These are phyloP conservation scores for Eruca vesicaria DNA, from an alignment of 441 rosid genomes.

Conservation along the genomic window DNA sequence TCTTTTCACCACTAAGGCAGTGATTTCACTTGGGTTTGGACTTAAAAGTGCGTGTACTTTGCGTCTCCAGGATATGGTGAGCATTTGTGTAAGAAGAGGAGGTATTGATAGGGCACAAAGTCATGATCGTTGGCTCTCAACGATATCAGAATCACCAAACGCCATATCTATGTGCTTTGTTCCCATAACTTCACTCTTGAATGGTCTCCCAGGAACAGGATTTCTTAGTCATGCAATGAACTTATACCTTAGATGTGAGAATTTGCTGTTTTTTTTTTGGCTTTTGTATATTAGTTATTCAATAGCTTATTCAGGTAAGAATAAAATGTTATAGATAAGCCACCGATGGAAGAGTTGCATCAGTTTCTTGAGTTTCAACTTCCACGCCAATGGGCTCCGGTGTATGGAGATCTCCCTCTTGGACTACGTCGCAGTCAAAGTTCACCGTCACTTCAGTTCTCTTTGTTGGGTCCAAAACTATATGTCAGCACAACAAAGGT, in stretches of 20 bases:
- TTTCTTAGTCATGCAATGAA: constrained; percentile 88
- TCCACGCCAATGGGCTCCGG: constrained; percentile 96
- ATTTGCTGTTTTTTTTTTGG: background rate
- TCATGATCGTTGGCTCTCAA: constrained; percentile 87
- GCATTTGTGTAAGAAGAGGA: constrained; percentile 64
- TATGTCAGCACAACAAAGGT: constrained; percentile 77
- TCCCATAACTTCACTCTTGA: constrained; percentile 86
- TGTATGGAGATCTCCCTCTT: constrained; percentile 84
- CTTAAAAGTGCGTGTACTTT: background rate
- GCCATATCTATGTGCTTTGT: constrained; percentile 93
- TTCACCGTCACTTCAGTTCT: constrained; percentile 78
- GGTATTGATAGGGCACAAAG: constrained; percentile 69
- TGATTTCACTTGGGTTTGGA: constrained; percentile 1
- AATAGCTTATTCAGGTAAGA: background rate
- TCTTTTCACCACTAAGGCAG: constrained; percentile 5
- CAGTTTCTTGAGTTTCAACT: constrained; percentile 92
- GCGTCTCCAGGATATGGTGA: constrained; percentile 48
- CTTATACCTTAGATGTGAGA: constrained; percentile 89
- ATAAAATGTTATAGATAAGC: constrained; percentile 65
- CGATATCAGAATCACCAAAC: constrained; percentile 71
- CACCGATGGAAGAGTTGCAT: constrained; percentile 85
- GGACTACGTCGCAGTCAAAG: constrained; percentile 65
- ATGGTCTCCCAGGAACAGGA: constrained; percentile 82
- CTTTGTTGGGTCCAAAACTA: constrained; percentile 91
- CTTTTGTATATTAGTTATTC: constrained; percentile 13